Conservation (phyloP, 2,329 filamentous ascomycete species). For the Penicillium crustosum region DNA sequence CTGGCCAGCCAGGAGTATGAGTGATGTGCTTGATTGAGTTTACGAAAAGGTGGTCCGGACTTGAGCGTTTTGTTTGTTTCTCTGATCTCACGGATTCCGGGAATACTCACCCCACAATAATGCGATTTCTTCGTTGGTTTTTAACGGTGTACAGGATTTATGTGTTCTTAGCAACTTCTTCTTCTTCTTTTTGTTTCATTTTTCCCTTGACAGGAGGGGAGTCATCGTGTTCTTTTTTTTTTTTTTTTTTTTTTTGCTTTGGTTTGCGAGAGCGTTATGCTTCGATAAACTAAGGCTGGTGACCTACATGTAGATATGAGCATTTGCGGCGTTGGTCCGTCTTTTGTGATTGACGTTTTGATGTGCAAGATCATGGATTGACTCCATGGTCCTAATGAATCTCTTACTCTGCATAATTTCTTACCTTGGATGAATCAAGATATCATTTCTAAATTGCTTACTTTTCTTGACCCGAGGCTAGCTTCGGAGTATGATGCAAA, state of each 20-base stretch:
- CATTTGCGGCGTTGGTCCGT: constrained; percentile 38
- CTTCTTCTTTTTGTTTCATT: constrained; percentile 18
- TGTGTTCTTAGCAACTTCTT: constrained; percentile 20
- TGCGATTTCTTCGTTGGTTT: constrained; percentile 15
- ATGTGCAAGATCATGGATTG: constrained; percentile 19
- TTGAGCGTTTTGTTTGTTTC: constrained; percentile 21
- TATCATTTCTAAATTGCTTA: constrained; percentile 2
- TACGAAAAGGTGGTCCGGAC: constrained; percentile 32
- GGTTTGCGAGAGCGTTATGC: constrained; percentile 29
- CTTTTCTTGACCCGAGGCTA: not conserved
- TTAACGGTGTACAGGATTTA: constrained; percentile 19
- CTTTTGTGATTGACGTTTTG: constrained; percentile 27
- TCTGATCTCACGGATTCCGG: constrained; percentile 21
- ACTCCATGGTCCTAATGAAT: constrained; percentile 28
- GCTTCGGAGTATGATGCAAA: not conserved
- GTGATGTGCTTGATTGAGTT: constrained; percentile 25
- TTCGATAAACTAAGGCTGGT: constrained; percentile 38
- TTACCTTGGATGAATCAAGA: constrained; percentile 1
- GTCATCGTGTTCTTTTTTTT: constrained; percentile 27
- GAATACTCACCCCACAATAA: constrained; percentile 19
- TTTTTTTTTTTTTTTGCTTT: constrained; percentile 24
- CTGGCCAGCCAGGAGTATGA: constrained; percentile 25
- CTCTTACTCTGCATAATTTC: constrained; percentile 15
- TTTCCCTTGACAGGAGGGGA: constrained; percentile 21
- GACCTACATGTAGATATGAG: constrained; percentile 44